These are phyloP conservation scores for Penicillium sumatraense DNA, from an alignment of 2,329 filamentous ascomycete species.

Conservation along the genomic window DNA sequence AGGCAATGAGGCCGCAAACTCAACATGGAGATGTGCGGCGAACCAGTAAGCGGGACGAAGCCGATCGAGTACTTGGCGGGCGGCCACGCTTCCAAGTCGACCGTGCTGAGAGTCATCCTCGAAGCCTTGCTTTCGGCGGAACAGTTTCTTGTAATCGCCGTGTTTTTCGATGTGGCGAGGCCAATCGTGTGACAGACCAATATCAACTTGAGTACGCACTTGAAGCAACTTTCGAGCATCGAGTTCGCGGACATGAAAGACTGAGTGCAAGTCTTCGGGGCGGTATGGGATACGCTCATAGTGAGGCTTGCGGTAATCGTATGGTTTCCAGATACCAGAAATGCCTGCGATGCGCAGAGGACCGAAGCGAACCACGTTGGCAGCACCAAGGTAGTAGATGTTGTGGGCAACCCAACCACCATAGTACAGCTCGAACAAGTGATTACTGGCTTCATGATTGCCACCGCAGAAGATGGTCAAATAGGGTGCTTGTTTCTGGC, in stretches of 20 bases:
- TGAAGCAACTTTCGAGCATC: slow-evolving; percentile 90
- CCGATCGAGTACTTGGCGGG: slow-evolving; percentile 77
- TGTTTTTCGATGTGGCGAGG: slow-evolving; percentile 79
- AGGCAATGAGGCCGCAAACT: slow-evolving; percentile 70
- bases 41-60: slow-evolving; percentile 89
- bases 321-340: slow-evolving; percentile 93
- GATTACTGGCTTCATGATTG: slow-evolving; percentile 91
- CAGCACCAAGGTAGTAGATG: slow-evolving; percentile 95
- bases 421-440: slow-evolving; percentile 91
- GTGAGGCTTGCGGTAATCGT: slow-evolving; percentile 83
- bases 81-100: slow-evolving; percentile 77
- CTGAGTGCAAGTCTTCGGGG: slow-evolving; percentile 72
- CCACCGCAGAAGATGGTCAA: slow-evolving; percentile 91
- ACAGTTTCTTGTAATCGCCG: slow-evolving; percentile 59
- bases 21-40: slow-evolving; percentile 88
- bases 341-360: slow-evolving; percentile 85
- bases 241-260: slow-evolving; percentile 88
- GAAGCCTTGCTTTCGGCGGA: background rate
- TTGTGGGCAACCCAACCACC: slow-evolving; percentile 96
- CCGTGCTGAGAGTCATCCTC: slow-evolving; percentile 54
- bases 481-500: slow-evolving; percentile 75
- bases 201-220: slow-evolving; percentile 82
- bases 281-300: slow-evolving; percentile 86
- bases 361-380: slow-evolving; percentile 83
- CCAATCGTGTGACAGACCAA: slow-evolving; percentile 96